Conservation (phyloP, 805 yeast genomes). For the Candida taoyuanica region DNA sequence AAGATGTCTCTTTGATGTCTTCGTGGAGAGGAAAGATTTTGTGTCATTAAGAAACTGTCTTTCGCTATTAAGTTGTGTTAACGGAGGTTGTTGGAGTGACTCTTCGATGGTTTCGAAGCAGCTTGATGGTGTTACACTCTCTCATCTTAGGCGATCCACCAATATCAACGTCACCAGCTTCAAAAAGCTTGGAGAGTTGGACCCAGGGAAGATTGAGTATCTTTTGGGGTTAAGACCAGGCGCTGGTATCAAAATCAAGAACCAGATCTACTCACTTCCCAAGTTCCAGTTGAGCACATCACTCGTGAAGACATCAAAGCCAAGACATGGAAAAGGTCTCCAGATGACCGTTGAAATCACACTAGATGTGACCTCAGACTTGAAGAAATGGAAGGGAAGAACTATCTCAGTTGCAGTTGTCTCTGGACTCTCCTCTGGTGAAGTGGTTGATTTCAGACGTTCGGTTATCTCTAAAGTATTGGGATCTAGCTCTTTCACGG, state of each 20-base stretch:
- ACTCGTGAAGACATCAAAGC: constrained; percentile 9
- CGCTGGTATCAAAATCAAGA: constrained; percentile 33
- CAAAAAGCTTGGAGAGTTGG: constrained; percentile 27
- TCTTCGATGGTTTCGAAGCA: constrained; percentile 42
- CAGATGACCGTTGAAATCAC: constrained; percentile 2
- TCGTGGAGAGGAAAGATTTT: constrained; percentile 37
- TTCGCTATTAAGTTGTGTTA: constrained; percentile 35
- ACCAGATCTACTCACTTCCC: constrained; percentile 35
- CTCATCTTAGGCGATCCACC: constrained; percentile 35
- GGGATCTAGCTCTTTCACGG: constrained; percentile 25
- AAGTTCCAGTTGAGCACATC: constrained; percentile 25
- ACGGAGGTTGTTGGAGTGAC: constrained; percentile 49
- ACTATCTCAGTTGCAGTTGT: constrained; percentile 30
- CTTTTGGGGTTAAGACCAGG: constrained; percentile 39
- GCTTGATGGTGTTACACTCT: constrained; percentile 41
- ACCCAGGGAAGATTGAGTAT: constrained; percentile 36
- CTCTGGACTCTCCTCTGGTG: constrained; percentile 30
- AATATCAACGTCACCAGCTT: constrained; percentile 33
- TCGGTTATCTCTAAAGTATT: constrained; percentile 27
- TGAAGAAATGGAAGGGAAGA: constrained; percentile 31
- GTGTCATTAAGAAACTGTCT: constrained; percentile 36
- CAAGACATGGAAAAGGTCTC: constrained; percentile 9
- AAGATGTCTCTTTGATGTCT: constrained; percentile 42
- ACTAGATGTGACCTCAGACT: background rate
- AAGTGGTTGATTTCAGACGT: constrained; percentile 42